Base-by-base conservation (phyloP, 192 early-diverging fungal genomes). In the Coemansia sp. region DNA sequence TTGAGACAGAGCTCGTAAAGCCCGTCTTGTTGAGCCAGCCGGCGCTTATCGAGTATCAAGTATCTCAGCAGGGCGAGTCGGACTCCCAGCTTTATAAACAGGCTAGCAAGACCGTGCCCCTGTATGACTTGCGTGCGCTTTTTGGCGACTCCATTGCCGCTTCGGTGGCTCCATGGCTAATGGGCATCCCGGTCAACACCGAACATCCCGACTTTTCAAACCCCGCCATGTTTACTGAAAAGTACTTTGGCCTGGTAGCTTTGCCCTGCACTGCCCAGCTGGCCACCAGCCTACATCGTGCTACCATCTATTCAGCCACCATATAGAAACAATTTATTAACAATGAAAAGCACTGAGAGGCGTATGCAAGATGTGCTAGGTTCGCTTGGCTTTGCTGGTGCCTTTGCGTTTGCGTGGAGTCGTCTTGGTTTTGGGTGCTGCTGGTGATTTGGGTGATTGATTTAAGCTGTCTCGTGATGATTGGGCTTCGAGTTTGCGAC, bases 181-280 rank as follows among this genome's bases (percentile, higher is more conserved):
- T 77, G 20, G 48, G 48, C 6, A 14, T 47, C 7, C 54, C 61
- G 0, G 20, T 36, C 5, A 11, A 36, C 5, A 3, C 49, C 8
- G 16, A 28, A 3, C 11, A 1, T 13, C 6, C 16, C 18, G 11
- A 14, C 7, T 1, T 26, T 4, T 26, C 23, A 4, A 4, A 26
- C 23, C 23, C 23, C 2, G 13, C n/a, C 20, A 33, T 2, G 4
- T 21, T 11, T 12, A 9, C 28, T n/a, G 13, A 43, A 1, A 39
- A 26, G 14, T 62, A 66, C 19, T 36, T 77, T n/a, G 73, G 73
- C 31, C 19, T 77, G 3, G 73, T 70, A 9, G 59, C 63, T 0
- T 49, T 77, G 55, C 73, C 73, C 13, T 70, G 73, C 38, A 77
- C 73, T 1, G 51, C 42, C 2, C 59, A 66, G 1, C 59, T 77